Evolutionary conservation across 108 stramenopile species (phyloP).

Genomic region (Cyclotella cryptica): DNA sequence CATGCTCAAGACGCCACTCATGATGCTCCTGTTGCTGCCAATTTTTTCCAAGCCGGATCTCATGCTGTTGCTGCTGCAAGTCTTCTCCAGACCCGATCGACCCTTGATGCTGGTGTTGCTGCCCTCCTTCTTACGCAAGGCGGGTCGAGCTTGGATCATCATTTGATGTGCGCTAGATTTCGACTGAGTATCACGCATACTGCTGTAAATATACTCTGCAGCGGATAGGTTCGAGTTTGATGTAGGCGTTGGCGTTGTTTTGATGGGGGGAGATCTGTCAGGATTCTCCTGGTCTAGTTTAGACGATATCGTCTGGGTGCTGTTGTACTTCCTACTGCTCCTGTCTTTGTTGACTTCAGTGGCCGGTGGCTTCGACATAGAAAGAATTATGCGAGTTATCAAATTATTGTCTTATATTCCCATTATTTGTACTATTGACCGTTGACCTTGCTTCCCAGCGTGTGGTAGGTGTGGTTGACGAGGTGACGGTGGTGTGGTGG

Average conservation of each 20-base stretch:
- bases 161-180: not conserved
- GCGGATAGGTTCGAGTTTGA: not conserved
- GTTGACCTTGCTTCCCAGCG: not conserved
- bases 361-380: not conserved
- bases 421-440: not conserved
- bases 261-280: too few relatives aligned
- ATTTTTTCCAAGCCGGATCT: not conserved
- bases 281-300: not conserved
- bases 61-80: not conserved
- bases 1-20: conserved; percentile 1
- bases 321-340: not conserved
- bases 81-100: not conserved
- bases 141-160: too few relatives aligned
- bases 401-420: not conserved
- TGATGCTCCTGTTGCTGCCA: conserved; percentile 2
- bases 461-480: not conserved
- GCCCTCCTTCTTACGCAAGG: not conserved
- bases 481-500: not conserved
- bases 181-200: not conserved
- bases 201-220: conserved; percentile 7
- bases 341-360: not conserved
- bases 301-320: not conserved
- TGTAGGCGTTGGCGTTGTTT: not conserved
- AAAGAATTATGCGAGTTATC: too few relatives aligned
- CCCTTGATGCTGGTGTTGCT: not conserved